A percentile compares a stretch with the other conserved stretches of the same genome.
Evolutionary conservation across 116 monocot genomes (phyloP).

Genomic region (Dioscorea cayenensis): DNA sequence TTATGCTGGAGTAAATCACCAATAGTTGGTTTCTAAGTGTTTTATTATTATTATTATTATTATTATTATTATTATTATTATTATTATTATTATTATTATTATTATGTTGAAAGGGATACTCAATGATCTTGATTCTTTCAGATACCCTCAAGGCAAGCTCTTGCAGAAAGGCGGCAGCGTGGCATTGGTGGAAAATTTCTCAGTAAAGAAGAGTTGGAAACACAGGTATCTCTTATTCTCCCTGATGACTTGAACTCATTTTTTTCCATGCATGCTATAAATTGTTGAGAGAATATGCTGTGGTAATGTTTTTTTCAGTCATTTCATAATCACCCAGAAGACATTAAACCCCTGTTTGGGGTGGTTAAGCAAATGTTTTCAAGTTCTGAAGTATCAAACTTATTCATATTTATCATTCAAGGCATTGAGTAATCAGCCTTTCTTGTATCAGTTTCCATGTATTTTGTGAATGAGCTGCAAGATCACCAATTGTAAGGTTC

Average conservation of each 20-base stretch:
- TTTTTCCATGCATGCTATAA: not conserved
- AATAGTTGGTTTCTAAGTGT: not conserved
- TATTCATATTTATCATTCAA: too few relatives aligned
- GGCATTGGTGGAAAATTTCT: constrained; percentile 31
- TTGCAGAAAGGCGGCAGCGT: constrained; percentile 26
- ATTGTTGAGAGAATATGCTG: not conserved
- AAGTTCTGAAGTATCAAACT: too few relatives aligned
- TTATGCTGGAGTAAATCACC: not conserved
- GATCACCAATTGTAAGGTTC: too few relatives aligned
- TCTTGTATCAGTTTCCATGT: too few relatives aligned
- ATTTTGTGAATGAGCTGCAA: too few relatives aligned
- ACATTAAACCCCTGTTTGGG: too few relatives aligned
- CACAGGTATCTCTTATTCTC: not conserved
- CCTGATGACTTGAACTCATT: too few relatives aligned
- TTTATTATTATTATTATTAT: not conserved
- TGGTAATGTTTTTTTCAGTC: too few relatives aligned
- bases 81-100: not conserved
- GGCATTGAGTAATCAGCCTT: too few relatives aligned
- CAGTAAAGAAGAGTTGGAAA: constrained; percentile 10
- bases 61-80: too few relatives aligned
- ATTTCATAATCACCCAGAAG: too few relatives aligned
- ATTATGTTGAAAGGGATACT: not conserved
- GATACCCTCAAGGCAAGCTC: constrained; percentile 28
- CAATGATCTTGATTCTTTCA: not conserved
- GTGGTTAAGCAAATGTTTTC: too few relatives aligned